Conservation (phyloP, 345 rosid species). For the Eucalyptus coolabah region DNA sequence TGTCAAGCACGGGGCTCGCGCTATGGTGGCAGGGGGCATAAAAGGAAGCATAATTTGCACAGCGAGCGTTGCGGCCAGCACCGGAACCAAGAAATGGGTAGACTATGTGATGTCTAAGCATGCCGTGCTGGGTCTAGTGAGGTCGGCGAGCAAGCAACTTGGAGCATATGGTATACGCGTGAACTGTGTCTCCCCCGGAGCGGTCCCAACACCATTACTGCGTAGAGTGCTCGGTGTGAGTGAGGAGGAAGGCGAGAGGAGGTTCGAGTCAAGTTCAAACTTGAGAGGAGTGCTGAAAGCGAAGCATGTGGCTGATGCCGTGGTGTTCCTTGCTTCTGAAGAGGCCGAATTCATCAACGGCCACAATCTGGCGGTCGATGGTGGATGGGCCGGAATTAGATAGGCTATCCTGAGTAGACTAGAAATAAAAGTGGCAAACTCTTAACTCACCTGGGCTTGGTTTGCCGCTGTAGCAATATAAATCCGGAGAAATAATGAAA, state of each 20-base stretch:
- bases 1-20: slow-evolving; percentile 12
- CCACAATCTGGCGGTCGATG: not conserved
- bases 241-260: not conserved
- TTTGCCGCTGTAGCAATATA: not conserved
- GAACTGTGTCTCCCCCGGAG: not conserved
- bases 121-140: slow-evolving; percentile 24
- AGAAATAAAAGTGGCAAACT: not conserved
- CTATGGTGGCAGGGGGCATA: slow-evolving; percentile 8
- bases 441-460: not conserved
- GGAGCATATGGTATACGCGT: not conserved
- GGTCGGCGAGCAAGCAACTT: not conserved
- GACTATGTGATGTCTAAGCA: slow-evolving; percentile 26
- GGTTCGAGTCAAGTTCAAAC: not conserved
- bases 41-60: slow-evolving; percentile 32
- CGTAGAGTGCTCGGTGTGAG: not conserved
- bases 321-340: not conserved
- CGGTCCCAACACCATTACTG: not conserved
- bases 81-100: not conserved
- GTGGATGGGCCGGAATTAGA: not conserved
- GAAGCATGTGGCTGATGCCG: not conserved
- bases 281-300: not conserved
- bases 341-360: not conserved
- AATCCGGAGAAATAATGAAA: not conserved
- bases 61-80: not conserved
- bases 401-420: not conserved